Conservation (phyloP, 2,329 filamentous ascomycete species). For the Diaporthe sp. region DNA sequence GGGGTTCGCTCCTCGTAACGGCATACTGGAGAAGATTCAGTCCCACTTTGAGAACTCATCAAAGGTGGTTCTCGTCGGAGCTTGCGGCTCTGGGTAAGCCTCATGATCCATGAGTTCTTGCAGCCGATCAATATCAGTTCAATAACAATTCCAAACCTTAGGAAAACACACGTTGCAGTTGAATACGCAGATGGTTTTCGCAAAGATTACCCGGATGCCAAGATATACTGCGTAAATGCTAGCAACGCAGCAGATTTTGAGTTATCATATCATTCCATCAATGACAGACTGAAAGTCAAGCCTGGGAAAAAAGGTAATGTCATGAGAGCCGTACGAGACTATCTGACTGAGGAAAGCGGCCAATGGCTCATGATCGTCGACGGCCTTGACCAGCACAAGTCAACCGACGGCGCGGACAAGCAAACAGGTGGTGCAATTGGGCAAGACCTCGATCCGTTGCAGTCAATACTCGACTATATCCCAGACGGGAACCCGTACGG, state of each 20-base stretch:
- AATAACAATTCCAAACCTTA: neutral
- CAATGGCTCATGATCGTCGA: neutral
- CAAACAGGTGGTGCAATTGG: neutral
- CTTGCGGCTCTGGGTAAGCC: neutral
- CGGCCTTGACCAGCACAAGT: neutral
- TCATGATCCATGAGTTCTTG: no score
- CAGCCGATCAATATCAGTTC: no score
- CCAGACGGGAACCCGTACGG: neutral
- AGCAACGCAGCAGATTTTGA: neutral
- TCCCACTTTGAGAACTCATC: neutral
- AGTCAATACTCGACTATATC: neutral
- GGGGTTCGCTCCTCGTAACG: neutral
- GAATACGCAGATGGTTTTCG: neutral
- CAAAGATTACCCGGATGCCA: neutral
- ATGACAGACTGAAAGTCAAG: neutral
- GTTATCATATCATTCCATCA: neutral
- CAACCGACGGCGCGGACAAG: neutral
- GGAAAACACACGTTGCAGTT: neutral
- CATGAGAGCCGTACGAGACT: neutral
- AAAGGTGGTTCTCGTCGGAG: neutral
- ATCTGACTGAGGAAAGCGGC: neutral
- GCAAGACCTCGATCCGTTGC: neutral
- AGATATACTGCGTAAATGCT: neutral
- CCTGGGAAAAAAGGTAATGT: neutral
- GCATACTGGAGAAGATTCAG: neutral